phyloP scores from a whole-genome alignment of 192 early-diverging fungal genomes.

The Umbelopsis isabellina region DNA sequence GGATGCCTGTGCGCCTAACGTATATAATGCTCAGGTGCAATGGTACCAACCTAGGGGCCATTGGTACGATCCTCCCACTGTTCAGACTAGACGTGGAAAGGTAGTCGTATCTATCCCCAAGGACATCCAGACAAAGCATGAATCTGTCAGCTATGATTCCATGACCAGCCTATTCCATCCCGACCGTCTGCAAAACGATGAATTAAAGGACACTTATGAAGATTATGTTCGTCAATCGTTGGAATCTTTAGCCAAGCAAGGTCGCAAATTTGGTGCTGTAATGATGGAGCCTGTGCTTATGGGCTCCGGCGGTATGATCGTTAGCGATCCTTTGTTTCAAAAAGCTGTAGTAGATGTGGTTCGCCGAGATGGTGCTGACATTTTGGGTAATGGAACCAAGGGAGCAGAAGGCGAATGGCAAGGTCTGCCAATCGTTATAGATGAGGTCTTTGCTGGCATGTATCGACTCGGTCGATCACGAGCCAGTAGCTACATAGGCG shows the following conservation, averaged over 20 bases:
- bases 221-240: conserved; percentile 46
- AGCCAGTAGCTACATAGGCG: conserved; percentile 61
- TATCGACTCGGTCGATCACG: conserved; percentile 64
- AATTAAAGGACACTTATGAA: conserved; percentile 44
- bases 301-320: conserved; percentile 87
- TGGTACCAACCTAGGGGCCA: conserved; percentile 70
- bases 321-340: conserved; percentile 81
- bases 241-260: conserved; percentile 37
- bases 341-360: conserved; percentile 60
- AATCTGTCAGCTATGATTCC: conserved; percentile 17
- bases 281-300: conserved; percentile 79
- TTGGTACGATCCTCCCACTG: conserved; percentile 73
- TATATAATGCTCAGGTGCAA: conserved; percentile 68
- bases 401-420: conserved; percentile 43
- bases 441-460: conserved; percentile 83
- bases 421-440: conserved; percentile 75
- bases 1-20: conserved; percentile 75
- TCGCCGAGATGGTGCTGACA: conserved; percentile 33
- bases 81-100: conserved; percentile 51
- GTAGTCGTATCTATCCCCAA: conserved; percentile 41
- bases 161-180: conserved; percentile 6
- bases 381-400: conserved; percentile 34
- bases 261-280: conserved; percentile 57
- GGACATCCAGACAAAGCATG: conserved; percentile 16
- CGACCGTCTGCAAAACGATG: conserved; percentile 5